phyloP scores from a whole-genome alignment of 2,329 filamentous ascomycete species.

The Conoideocrella luteorostrata region DNA sequence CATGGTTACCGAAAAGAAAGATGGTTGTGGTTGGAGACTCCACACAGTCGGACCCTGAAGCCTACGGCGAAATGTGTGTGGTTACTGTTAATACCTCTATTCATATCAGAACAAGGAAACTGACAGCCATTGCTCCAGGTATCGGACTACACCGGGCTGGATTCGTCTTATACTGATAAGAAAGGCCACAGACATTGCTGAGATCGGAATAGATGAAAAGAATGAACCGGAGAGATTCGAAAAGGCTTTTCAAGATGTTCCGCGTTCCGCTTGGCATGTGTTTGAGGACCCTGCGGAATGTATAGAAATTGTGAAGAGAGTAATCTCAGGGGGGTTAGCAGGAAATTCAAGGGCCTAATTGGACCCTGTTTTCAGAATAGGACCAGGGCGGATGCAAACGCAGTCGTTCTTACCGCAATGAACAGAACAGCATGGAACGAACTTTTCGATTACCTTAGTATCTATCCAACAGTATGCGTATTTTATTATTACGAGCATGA shows the following conservation, averaged over 20 bases:
- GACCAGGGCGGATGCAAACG: no score
- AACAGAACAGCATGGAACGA: no score
- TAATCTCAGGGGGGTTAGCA: constrained; percentile 6
- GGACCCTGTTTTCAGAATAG: no score
- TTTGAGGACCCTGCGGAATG: constrained; percentile 73
- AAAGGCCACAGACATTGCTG: constrained; percentile 70
- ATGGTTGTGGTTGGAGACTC: constrained; percentile 86
- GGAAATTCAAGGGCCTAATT: no score
- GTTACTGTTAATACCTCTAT: background rate
- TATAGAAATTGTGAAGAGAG: constrained; percentile 21
- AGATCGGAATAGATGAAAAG: constrained; percentile 63
- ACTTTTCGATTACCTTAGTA: no score
- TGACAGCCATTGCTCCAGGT: constrained; percentile 30
- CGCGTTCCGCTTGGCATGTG: constrained; percentile 67
- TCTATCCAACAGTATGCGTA: no score
- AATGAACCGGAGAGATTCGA: constrained; percentile 72
- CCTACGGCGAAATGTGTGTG: constrained; percentile 72
- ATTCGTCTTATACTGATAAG: constrained; percentile 79
- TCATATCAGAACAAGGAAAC: background rate
- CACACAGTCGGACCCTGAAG: constrained; percentile 85
- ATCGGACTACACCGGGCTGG: constrained; percentile 64
- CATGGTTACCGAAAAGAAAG: constrained; percentile 70
- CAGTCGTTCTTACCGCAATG: no score
- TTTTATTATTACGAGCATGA: no score
- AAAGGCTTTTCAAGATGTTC: constrained; percentile 71